Percentiles rank a stretch among this genome's conserved stretches.
Evolutionary conservation across 2,329 filamentous ascomycete species (phyloP).

Genomic region (Thermothelomyces thermophilus): DNA sequence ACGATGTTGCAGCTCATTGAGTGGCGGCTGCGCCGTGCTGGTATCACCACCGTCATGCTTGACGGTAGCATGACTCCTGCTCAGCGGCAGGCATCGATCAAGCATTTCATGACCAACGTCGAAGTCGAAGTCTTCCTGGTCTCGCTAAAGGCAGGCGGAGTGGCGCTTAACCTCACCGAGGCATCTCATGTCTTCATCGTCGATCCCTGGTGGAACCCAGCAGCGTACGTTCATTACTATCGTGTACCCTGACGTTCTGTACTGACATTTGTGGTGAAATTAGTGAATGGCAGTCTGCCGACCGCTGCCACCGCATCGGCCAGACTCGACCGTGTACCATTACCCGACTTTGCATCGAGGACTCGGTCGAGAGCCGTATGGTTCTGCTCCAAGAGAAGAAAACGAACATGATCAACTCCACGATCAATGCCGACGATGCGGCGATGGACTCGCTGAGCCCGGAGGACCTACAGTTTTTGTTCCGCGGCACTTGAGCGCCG

Average conservation of each 20-base stretch:
- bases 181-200: constrained; percentile 93
- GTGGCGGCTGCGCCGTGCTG: constrained; percentile 92
- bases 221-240: constrained; percentile 45
- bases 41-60: constrained; percentile 96
- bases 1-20: constrained; percentile 96
- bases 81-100: constrained; percentile 87
- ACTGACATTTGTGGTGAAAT: constrained; percentile 10
- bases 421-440: constrained; percentile 86
- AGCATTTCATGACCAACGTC: constrained; percentile 92
- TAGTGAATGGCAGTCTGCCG: constrained; percentile 89
- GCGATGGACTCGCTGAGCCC: constrained; percentile 87
- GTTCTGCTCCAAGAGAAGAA: constrained; percentile 97
- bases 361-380: constrained; percentile 94
- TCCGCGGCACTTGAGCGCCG: constrained; percentile 56
- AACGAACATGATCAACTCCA: constrained; percentile 94
- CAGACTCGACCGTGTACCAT: constrained; percentile 92
- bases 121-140: constrained; percentile 95
- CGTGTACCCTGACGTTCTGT: background rate
- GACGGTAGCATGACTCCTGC: constrained; percentile 95
- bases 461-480: constrained; percentile 93
- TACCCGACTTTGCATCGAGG: constrained; percentile 90
- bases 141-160: constrained; percentile 90
- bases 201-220: constrained; percentile 99
- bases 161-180: constrained; percentile 91
- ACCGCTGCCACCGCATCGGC: constrained; percentile 89